Base-by-base conservation (phyloP, 192 early-diverging fungal genomes). In the Spinellus fusiger region DNA sequence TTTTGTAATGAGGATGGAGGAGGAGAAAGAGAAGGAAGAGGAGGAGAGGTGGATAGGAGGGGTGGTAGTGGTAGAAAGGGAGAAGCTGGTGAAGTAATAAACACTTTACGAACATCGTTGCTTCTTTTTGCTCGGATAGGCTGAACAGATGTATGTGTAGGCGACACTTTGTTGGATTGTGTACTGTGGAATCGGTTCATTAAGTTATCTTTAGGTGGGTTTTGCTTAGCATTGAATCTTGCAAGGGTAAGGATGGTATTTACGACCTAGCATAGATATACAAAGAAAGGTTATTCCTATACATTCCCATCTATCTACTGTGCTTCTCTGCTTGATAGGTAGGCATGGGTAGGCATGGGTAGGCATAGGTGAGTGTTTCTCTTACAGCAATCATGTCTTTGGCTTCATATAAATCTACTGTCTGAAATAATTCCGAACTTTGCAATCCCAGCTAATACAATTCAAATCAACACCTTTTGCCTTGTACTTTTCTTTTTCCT, bases 361-460 rank as follows among this genome's bases (percentile, higher is more conserved):
- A n/a, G n/a, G n/a, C n/a, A n/a, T n/a, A n/a, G n/a, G n/a, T n/a
- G n/a, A n/a, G n/a, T n/a, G n/a, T n/a, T n/a, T n/a, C n/a, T n/a
- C n/a, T 48, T 75, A 85, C 83, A 53, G 73, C 78, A 0, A 59
- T 75, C 82, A 92, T 89, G 66, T 90, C 84, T 64, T 88, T 92
- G 49, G 79, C 90, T 54, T 92, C 89, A 62, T 86, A 89, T 22
- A 92, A 65, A 68, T 92, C 90, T 4, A 87, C 85, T 0, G 90
- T 92, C 68, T 92, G 86, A 60, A 92, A 92, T 59, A 91, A 67
- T 62, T 90, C 88, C n/a, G 84, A 80, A 54, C 81, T 85, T 56
- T 86, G 80, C 44, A 92, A 75, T 4, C 88, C 88, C 35, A 92
- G 76, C 76, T 85, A 68, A 12, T 44, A 37, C 38, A 27, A 8